Percentiles rank a stretch among this genome's conserved stretches.
Evolutionary conservation across 805 yeast species (phyloP).

Genomic region (Spathaspora passalidarum): DNA sequence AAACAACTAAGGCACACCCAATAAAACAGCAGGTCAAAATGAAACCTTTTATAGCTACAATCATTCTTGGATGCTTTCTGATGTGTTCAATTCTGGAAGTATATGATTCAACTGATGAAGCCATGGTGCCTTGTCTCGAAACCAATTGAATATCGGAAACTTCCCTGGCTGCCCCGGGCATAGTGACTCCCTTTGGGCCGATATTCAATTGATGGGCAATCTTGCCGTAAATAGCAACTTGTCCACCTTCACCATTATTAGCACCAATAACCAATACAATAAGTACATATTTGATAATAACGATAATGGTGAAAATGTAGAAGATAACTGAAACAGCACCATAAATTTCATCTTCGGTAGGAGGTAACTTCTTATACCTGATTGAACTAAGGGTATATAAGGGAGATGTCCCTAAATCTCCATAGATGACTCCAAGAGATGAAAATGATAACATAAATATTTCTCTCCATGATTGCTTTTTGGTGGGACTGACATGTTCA

Average conservation of each 20-base stretch:
- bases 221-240: constrained; percentile 58
- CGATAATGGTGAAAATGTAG: constrained; percentile 53
- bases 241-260: constrained; percentile 62
- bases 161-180: constrained; percentile 43
- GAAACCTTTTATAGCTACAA: constrained; percentile 26
- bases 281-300: constrained; percentile 48
- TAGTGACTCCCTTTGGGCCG: constrained; percentile 44
- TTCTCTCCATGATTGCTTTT: constrained; percentile 18
- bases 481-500: constrained; percentile 3
- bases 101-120: constrained; percentile 16
- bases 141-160: constrained; percentile 25
- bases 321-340: constrained; percentile 55
- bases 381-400: constrained; percentile 45
- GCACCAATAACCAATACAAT: constrained; percentile 51
- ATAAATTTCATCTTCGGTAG: constrained; percentile 38
- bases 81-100: constrained; percentile 13
- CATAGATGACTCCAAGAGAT: constrained; percentile 60
- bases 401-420: constrained; percentile 64
- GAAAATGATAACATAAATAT: constrained; percentile 31
- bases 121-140: constrained; percentile 37
- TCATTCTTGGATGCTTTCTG: constrained; percentile 22
- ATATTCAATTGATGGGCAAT: constrained; percentile 47
- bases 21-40: constrained; percentile 40
- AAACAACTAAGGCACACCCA: constrained; percentile 55
- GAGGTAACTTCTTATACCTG: constrained; percentile 23